Base-by-base conservation (phyloP, 2,329 filamentous ascomycete species). In the Claviceps africana region DNA sequence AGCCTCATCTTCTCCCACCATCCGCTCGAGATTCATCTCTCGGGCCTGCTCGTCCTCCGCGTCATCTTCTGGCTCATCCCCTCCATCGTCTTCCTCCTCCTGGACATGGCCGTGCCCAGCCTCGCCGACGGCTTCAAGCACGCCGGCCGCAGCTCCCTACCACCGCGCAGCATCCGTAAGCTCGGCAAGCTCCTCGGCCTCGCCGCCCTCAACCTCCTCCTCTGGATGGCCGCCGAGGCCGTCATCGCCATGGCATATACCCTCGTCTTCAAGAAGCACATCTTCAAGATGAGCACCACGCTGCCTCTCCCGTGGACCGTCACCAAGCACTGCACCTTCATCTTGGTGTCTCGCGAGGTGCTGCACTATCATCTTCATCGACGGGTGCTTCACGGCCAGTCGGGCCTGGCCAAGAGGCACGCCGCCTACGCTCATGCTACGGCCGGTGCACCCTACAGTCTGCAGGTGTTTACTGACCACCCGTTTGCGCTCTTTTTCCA, bases 1-100 rank as follows among this genome's bases (percentile, higher is more conserved):
- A 91, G 87, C 0, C 76, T 96, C 33, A 81, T 94, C 40, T 72
- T 91, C 3, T 85, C 85, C 7, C 85, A 94, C 60, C 75, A 83
- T 1, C 82, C 86, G 0, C 72, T 93, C 17, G 78, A 80, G 54
- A 79, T 95, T 53, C 88, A 95, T 65, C 65, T 93, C 1, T 72
- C 86, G 50, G 86, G 83, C 52, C 83, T 83, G 0, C 65, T 87
- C 5, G 77, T 78, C 25, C 72, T 89, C 48, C 83, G 86, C 43
- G 53, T 83, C 10, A 57, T 86, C 4, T 81, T 90, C 61, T 94
- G 83, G 68, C 70, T 93, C 2, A 51, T 86, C 0, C 89, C 89
- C 0, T 86, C 87, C 0, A 64, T 86, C 0, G 55, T 84, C 13
- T 88, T 88, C 60, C 78, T 93, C 1, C 61, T 82, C 3, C 83